Evolutionary conservation across 257 asterid genomes (phyloP).

Genomic region (Solanum rostratum): DNA sequence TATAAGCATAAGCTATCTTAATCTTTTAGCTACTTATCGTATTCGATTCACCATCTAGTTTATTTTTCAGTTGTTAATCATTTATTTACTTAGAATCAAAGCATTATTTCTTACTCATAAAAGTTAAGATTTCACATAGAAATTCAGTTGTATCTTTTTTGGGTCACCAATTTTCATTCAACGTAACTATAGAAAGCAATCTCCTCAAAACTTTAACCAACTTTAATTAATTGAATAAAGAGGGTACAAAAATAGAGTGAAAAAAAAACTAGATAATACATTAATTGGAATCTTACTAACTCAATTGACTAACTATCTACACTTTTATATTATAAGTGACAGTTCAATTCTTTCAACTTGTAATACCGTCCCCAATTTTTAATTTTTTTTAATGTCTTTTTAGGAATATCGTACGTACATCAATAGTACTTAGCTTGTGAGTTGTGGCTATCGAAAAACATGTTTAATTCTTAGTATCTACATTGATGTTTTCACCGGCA

Average conservation of each 20-base stretch:
- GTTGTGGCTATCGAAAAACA: slow-evolving; percentile 9
- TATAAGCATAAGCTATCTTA: background rate
- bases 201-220: background rate
- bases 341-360: background rate
- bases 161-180: too few relatives aligned
- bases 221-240: background rate
- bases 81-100: background rate
- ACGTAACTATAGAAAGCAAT: background rate
- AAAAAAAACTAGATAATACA: background rate
- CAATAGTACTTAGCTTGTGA: background rate
- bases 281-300: background rate
- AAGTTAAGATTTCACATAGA: too few relatives aligned
- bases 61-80: background rate
- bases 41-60: background rate
- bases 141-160: too few relatives aligned
- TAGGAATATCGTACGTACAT: background rate
- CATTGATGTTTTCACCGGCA: background rate
- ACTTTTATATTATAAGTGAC: background rate
- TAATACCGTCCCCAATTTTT: background rate
- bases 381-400: too few relatives aligned
- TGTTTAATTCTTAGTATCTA: background rate
- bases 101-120: background rate
- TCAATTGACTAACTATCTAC: rapidly evolving
- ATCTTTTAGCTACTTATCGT: background rate
- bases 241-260: background rate